A percentile compares a stretch with the other conserved stretches of the same genome.
Conservation (phyloP, 2,329 filamentous ascomycete genomes). For the Colletotrichum plurivorum region DNA sequence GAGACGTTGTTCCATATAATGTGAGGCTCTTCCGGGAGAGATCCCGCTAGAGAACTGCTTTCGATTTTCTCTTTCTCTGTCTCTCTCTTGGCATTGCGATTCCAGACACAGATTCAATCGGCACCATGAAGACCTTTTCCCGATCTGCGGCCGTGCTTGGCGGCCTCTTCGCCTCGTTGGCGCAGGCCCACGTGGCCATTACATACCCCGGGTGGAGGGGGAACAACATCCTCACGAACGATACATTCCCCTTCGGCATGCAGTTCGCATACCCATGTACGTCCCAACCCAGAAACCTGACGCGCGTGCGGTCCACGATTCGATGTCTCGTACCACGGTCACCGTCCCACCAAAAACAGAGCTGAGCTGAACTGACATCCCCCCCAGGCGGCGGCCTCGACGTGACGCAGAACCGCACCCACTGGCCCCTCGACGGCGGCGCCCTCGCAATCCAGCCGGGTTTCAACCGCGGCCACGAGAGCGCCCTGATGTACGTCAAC, state of each 20-base stretch:
- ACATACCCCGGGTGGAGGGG: constrained; percentile 76
- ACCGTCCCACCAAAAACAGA: too few species aligned
- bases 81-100: background rate
- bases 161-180: background rate
- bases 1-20: background rate
- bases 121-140: background rate
- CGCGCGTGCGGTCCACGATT: too few species aligned
- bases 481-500: constrained; percentile 80
- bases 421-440: constrained; percentile 78
- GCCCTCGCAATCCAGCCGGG: constrained; percentile 79
- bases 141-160: background rate
- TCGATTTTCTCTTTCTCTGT: background rate
- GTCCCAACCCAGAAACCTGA: constrained; percentile 43
- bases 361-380: background rate
- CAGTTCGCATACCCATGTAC: constrained; percentile 80
- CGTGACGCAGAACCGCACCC: constrained; percentile 76
- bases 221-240: constrained; percentile 74
- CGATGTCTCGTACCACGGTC: too few species aligned
- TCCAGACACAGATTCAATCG: too few species aligned
- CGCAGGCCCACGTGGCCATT: constrained; percentile 67
- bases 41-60: background rate
- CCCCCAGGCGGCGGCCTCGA: constrained; percentile 76
- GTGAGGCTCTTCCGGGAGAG: background rate
- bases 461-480: constrained; percentile 78
- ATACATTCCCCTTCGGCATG: constrained; percentile 76